Evolutionary conservation across 148 eudicot genomes (phyloP).

Genomic region (Polygonum aviculare): DNA sequence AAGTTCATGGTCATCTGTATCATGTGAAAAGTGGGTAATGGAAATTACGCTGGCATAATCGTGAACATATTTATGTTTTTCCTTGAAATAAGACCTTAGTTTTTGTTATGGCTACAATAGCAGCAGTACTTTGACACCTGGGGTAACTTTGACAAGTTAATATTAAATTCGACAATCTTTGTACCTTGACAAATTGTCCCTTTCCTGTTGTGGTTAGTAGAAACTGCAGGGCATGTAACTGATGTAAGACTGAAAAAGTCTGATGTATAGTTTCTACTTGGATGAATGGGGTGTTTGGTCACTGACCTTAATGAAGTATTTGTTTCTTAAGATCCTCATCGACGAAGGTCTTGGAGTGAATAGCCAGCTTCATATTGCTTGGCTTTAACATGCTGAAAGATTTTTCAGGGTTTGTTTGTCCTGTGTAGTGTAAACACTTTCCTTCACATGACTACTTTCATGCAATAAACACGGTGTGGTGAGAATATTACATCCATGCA

Average conservation of each 20-base stretch:
- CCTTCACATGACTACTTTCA: too few relatives aligned
- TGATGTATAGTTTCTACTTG: neutral
- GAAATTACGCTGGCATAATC: neutral
- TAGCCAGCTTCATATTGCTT: neutral
- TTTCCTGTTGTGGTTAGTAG: neutral
- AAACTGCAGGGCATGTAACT: neutral
- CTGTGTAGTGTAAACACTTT: too few relatives aligned
- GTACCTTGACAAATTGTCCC: neutral
- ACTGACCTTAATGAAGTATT: neutral
- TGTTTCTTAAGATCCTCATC: neutral
- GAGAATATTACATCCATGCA: too few relatives aligned
- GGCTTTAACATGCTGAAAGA: neutral
- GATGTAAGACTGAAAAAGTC: neutral
- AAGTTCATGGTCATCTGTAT: neutral
- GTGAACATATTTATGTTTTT: neutral
- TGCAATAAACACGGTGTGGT: too few relatives aligned
- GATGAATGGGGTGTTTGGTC: neutral
- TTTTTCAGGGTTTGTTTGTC: neutral
- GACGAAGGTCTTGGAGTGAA: neutral
- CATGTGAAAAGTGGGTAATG: neutral
- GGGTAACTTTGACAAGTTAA: neutral
- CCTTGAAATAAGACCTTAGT: neutral
- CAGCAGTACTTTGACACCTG: neutral
- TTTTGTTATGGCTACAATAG: neutral
- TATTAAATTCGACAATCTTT: neutral